Evolutionary conservation across 2,329 filamentous ascomycete genomes (phyloP), one percentile per base, ranked within the genome.

Genomic region (Beauveria sp.): DNA sequence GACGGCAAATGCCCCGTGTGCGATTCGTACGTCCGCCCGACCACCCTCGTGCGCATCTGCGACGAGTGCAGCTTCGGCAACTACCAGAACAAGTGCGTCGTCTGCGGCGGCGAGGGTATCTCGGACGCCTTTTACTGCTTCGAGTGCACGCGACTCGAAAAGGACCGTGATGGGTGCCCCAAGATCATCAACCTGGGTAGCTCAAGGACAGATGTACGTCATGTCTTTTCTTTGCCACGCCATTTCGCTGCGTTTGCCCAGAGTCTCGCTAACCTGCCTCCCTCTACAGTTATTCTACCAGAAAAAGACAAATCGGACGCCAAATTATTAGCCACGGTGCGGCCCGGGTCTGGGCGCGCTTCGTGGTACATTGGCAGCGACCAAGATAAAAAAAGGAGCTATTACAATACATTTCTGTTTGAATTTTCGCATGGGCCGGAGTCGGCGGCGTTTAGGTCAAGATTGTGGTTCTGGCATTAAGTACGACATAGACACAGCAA

Each of bases 61-160:
- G 94, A 99, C 80, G 94, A 99, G 79, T 99, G 94, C 82, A 92
- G 90, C 73, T 99, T 99, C 75, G 94, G 94, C 72, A 99, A 99
- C 83, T 99, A 97, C 81, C 94, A 97, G 79, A 99, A 99, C 81
- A 99, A 99, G 77, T 99, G 94, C 74, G 92, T 99, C 67, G 94
- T 99, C 48, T 99, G 94, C 77, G 94, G 94, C 73, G 94, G 94
- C 69, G 94, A 97, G 78, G 94, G 94, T 34, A 99, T 99, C 73
- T 94, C 90, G 40, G 94, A 99, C 74, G 94, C 94, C 55, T 97
- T 97, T 76, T 99, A 99, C 80, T 99, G 94, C 81, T 97, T 97
- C 72, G 94, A 99, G 77, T 99, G 94, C 75, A 99, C 94, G 62
- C 84, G 94, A 8, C 79, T 99, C 18, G 94, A 99, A 75, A 99